phyloP scores from a whole-genome alignment of 2,329 filamentous ascomycete genomes.

The Aureobasidium subglaciale region DNA sequence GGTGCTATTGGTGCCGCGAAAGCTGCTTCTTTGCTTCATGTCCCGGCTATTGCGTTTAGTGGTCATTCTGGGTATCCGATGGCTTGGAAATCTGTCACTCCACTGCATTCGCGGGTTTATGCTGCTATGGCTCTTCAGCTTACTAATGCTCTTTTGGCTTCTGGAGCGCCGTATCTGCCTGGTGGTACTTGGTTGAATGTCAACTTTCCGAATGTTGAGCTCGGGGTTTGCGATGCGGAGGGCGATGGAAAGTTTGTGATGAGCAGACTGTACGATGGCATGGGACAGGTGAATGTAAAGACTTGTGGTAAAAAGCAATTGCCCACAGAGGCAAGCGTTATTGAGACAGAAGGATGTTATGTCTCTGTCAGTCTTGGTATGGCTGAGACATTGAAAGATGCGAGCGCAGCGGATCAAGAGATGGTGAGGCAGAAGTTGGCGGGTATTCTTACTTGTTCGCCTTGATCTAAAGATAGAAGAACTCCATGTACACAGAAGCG shows the following conservation, averaged over 20 bases:
- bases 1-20: constrained; percentile 62
- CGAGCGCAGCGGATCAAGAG: constrained; percentile 44
- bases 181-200: constrained; percentile 58
- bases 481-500: too few species aligned
- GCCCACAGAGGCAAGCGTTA: constrained; percentile 53
- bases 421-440: constrained; percentile 46
- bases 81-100: constrained; percentile 46
- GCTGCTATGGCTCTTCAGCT: constrained; percentile 55
- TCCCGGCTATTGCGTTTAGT: constrained; percentile 64
- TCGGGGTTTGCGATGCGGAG: constrained; percentile 43
- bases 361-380: constrained; percentile 57
- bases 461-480: too few species aligned
- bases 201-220: constrained; percentile 54
- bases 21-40: constrained; percentile 46
- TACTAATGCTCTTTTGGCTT: constrained; percentile 47
- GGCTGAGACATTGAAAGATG: constrained; percentile 55
- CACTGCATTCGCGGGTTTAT: constrained; percentile 53
- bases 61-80: constrained; percentile 46
- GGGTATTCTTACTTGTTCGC: constrained; percentile 42
- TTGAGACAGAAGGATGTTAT: constrained; percentile 48
- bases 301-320: constrained; percentile 50
- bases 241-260: constrained; percentile 58
- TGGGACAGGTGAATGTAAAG: constrained; percentile 44
- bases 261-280: constrained; percentile 49
- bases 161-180: constrained; percentile 58